A percentile compares a stretch with the other conserved stretches of the same genome.
Conservation (phyloP, 202 grass and related monocot species). For the Carex sylvatica region DNA sequence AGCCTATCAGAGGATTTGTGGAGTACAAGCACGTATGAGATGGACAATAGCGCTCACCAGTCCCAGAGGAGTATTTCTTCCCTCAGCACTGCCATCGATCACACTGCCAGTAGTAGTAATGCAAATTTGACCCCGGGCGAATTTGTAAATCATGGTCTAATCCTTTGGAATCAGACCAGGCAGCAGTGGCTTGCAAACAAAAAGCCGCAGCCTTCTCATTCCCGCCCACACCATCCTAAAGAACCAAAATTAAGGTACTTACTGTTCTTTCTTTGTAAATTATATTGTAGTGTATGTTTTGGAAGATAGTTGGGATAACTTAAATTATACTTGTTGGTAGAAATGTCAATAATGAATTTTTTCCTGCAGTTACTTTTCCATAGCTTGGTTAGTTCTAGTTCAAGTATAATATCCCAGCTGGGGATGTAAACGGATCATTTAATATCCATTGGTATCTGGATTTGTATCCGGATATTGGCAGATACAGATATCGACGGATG, state of each 20-base stretch:
- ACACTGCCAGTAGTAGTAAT: constrained; percentile 55
- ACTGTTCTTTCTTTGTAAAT: background rate
- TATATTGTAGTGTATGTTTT: background rate
- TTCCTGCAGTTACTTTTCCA: background rate
- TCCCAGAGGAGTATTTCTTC: constrained; percentile 96
- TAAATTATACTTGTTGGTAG: background rate
- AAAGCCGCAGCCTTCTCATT: constrained; percentile 21
- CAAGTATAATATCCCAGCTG: background rate
- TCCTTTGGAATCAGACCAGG: constrained; percentile 85
- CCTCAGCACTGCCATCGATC: constrained; percentile 56
- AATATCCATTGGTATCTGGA: background rate
- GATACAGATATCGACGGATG: background rate
- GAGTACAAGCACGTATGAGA: constrained; percentile 67
- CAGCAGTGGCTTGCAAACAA: constrained; percentile 75
- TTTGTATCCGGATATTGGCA: background rate
- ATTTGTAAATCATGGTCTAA: constrained; percentile 89
- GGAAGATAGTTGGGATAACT: background rate
- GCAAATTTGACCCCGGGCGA: constrained; percentile 31
- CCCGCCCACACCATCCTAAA: constrained; percentile 41
- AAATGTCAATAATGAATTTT: background rate
- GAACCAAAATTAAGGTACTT: constrained; percentile 74
- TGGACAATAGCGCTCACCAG: constrained; percentile 61
- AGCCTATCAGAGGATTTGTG: constrained; percentile 67
- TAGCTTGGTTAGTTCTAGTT: background rate
- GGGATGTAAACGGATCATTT: background rate